Evolutionary conservation across 495 filamentous ascomycete genomes (phyloP).

Genomic region (Pseudoneurospora amorphoporcata): DNA sequence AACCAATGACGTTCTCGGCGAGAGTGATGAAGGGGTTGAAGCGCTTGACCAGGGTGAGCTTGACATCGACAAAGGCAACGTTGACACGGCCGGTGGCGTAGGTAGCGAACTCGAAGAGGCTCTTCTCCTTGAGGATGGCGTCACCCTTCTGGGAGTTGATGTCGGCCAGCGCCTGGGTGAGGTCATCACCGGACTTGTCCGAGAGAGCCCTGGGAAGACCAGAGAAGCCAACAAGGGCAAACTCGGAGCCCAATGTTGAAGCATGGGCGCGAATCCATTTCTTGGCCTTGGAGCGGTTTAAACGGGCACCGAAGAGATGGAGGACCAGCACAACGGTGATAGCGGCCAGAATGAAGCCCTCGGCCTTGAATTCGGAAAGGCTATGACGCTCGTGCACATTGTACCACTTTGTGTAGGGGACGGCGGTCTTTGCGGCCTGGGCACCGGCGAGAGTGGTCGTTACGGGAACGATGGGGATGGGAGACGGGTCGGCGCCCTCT

Average conservation of each 20-base stretch:
- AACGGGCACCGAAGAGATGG: constrained; percentile 71
- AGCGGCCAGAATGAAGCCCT: constrained; percentile 69
- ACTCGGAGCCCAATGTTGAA: constrained; percentile 65
- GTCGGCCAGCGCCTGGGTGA: constrained; percentile 22
- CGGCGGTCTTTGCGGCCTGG: constrained; percentile 37
- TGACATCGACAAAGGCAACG: constrained; percentile 78
- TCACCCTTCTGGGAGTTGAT: constrained; percentile 36
- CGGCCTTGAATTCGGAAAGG: constrained; percentile 71
- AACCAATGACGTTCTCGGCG: constrained; percentile 55
- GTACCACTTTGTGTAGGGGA: constrained; percentile 90
- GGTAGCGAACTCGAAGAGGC: constrained; percentile 68
- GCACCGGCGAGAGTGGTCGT: constrained; percentile 28
- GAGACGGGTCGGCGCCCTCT: constrained; percentile 53
- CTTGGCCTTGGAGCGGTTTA: constrained; percentile 70
- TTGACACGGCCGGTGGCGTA: constrained; percentile 95
- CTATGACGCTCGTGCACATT: constrained; percentile 83
- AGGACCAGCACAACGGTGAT: constrained; percentile 63
- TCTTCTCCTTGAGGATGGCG: constrained; percentile 67
- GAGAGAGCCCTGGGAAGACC: constrained; percentile 29
- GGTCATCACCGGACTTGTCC: constrained; percentile 31
- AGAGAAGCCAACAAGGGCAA: constrained; percentile 76
- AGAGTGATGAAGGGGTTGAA: constrained; percentile 75
- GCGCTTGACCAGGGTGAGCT: constrained; percentile 72
- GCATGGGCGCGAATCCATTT: constrained; percentile 70
- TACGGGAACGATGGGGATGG: constrained; percentile 24